Evolutionary conservation across 2,329 filamentous ascomycete species (phyloP), one percentile per base, ranked within the genome.

Genomic region (Lithohypha guttulata): DNA sequence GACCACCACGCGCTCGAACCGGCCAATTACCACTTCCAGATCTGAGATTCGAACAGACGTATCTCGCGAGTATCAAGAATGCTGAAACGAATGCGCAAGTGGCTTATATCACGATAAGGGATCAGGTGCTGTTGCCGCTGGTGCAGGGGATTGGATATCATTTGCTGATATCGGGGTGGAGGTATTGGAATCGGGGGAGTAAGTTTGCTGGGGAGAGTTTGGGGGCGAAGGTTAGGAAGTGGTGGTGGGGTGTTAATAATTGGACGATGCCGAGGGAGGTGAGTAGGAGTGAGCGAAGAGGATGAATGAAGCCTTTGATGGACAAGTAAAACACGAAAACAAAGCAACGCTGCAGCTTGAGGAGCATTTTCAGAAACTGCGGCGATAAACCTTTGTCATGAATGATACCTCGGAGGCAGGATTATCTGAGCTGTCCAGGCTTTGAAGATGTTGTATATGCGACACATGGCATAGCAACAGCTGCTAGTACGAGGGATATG

Each of bases 11-110:
- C 11, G 58, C 59, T 10, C 53, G 59, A 21, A 58, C 56, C n/a
- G n/a, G n/a, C n/a, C 73, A 95, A 55, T 86, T 87, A 32, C 76
- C 76, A 3, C 58, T 81, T 32, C 77, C 77, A 3, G 91, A 98
- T 64, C 68, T 98, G 50, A 77, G 91, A 29, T 96, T 96, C 63
- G 91, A 98, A 65, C 91, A 98, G 71, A 95, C 87, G 69, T 98
- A 98, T 61, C 73, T 98, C 40, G 81, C 83, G 53, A 93, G 86
- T 63, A 82, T 98, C 51, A 75, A 80, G 48, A 70, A 76, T 41
- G 85, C 86, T 23, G 75, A 91, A 49, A 78, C 76, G 17, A 87
- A 79, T 77, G 79, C 81, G 66, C 76, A 77, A 58, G 75, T 98
- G 21, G 71, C 75, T 6, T 82, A 81, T 66, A 89, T 98, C 51